Evolutionary conservation across 164 flowering plant genomes (phyloP), one percentile per base, ranked within the genome.

Genomic region (Chimonanthus salicifolius): DNA sequence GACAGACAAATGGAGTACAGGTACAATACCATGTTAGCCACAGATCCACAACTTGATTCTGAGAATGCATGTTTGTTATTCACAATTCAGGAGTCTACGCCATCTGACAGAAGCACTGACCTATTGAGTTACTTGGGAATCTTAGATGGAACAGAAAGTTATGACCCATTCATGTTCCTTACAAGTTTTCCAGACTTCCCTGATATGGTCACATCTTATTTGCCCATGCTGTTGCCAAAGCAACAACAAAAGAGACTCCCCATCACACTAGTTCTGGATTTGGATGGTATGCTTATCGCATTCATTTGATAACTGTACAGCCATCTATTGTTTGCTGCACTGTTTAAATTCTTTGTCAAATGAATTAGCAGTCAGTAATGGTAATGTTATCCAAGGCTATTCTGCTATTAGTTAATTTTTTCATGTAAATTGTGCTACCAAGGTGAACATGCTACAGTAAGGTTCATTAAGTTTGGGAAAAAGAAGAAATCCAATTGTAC

Each of bases 211-310:
- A 80, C 84, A 62, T 73, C 64, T 77, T 77, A 74, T 60, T 73
- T 75, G 75, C 86, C 92, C 2, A 62, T 76, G 47, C n/a, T 74
- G 18, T 72, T 77, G 63, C 86, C 86, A n/a, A 84, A 78, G 76
- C 85, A 85, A 74, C 63, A 76, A 62, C 73, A 51, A 63, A 88
- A 78, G 78, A 78, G 74, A 78, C 90, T 89, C 76, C 48, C 84
- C 58, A 78, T 92, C 11, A 94, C 98, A 49, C 78, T 94, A 9
- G 98, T 90, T 21, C 96, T 94, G 71, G 98, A 94, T 83, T 84
- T 94, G 81, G 98, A 94, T 85, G 98, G 98, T 94, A 82, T 33
- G 33, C 33, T 33, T 33, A 33, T 33, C 33, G 33, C 33, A 33
- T 33, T 33, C 33, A 33, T 33, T 33, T 33, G 33, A 33, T 33